Base-by-base conservation (phyloP, 1,139 yeast species). In the Candida sanyaensis region DNA sequence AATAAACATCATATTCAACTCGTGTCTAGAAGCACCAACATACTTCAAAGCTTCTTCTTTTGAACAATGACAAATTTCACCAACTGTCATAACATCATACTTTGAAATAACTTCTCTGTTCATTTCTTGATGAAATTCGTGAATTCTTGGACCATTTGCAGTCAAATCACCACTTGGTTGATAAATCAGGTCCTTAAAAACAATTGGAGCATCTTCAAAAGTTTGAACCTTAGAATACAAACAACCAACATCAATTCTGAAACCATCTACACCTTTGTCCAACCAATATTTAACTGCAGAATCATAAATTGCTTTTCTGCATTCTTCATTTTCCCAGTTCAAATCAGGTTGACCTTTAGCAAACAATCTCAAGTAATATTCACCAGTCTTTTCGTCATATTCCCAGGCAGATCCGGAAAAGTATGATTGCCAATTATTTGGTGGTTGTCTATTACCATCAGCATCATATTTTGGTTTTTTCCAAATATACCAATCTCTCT, bases 401-500 rank as follows among this genome's bases (percentile, higher is more conserved):
- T 69, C 68, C 86, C 86, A 81, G 5, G 84, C 84, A 17, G 80
- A 69, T 4, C 81, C 83, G 7, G 79, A 71, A 55, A 80, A 81
- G 54, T 64, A 65, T 2, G 83, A 76, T 21, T 57, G 56, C 85
- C 86, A 81, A 62, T 81, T 81, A 65, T 77, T 80, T 23, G 84
- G 84, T 26, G 84, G 82, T 23, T 65, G 69, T 61, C 82, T 71
- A 41, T 70, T 68, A 26, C 84, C 84, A 5, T 73, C 53, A 24
- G 59, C 68, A 53, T 76, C 82, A 57, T 68, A 73, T 50, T 62
- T 68, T 23, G 83, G 74, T 37, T 75, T 73, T 51, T 69, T 73
- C 86, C 85, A 81, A 55, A 79, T 71, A 63, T 80, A 81, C 86
- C 86, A 81, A 61, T 81, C 83, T 59, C 86, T 70, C 65, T 81